Evolutionary conservation across 495 filamentous ascomycete species (phyloP), one percentile per base, ranked within the genome.

Genomic region (Xylaria palmicola): DNA sequence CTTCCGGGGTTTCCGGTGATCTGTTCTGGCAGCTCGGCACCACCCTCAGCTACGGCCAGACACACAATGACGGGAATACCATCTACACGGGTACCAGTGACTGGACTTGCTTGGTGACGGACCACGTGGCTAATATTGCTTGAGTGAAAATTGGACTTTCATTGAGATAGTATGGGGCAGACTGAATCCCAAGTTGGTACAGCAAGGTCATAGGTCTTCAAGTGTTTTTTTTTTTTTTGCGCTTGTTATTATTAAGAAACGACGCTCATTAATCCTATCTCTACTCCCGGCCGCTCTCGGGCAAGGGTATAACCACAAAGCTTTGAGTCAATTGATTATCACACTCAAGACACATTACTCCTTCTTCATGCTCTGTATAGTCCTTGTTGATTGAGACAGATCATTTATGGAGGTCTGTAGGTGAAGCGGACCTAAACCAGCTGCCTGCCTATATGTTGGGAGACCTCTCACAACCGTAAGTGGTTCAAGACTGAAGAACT

Each of bases 21-120:
- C 72, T 86, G 68, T 88, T 81, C 70, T 90, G 87, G 88, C 86
- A 90, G 69, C 83, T 79, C 65, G 88, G 86, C 0, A 83, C 77
- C 45, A 75, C 70, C 17, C 84, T 81, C 52, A 79, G 75, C 54
- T 79, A 73, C 19, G 86, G 86, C 2, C 72, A 78, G 60, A 85
- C 86, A 34, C 68, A 83, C 8, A 72, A 89, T 61, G 86, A 88
- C 64, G 84, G 81, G 3, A 84, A 87, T 55, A 80, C 77, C 26
- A 75, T 80, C 49, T 80, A 76, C 53, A 57, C 74, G 1, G 76
- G 75, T 19, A 72, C 70, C 36, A 65, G 58, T 19, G 77, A 80
- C 64, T 77, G 76, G 47, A 66, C 77, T 52, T 63, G 63, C 17
- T 52, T 80, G 47, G 74, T 80, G 20, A 83, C 78, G 1, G 75